Conservation (phyloP, 1,284 basidiomycete genomes). For the Trichosporon sp. region DNA sequence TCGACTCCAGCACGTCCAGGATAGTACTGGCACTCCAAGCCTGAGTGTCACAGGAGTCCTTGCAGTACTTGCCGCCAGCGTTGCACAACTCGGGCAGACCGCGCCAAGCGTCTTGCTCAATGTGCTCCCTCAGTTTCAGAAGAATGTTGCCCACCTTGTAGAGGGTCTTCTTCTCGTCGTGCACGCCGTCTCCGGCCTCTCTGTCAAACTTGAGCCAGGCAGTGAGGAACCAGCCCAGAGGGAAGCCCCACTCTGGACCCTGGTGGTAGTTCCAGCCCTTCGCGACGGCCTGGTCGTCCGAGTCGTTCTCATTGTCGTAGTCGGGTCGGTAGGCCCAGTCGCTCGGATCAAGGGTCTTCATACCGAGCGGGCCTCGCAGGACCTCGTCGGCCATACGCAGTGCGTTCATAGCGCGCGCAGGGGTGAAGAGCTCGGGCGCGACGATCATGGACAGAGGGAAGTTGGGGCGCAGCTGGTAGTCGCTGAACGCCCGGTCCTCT, state of each 20-base stretch:
- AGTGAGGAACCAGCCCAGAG: conserved; percentile 88
- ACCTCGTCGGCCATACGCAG: conserved; percentile 70
- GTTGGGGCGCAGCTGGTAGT: conserved; percentile 91
- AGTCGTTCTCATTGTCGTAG: conserved; percentile 90
- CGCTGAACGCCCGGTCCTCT: conserved; percentile 80
- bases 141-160: conserved; percentile 73
- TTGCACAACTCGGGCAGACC: conserved; percentile 90
- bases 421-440: conserved; percentile 89
- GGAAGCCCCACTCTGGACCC: conserved; percentile 82
- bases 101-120: conserved; percentile 76
- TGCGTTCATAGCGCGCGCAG: conserved; percentile 69
- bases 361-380: conserved; percentile 77
- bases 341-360: conserved; percentile 83
- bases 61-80: conserved; percentile 67
- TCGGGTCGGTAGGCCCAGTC: conserved; percentile 81
- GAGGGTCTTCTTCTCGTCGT: conserved; percentile 68
- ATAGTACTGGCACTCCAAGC: conserved; percentile 88
- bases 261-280: conserved; percentile 77
- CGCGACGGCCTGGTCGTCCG: conserved; percentile 70
- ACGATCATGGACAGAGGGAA: conserved; percentile 96
- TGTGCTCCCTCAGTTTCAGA: conserved; percentile 64
- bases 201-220: conserved; percentile 84
- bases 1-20: conserved; percentile 75
- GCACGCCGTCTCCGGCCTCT: conserved; percentile 51
- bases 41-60: conserved; percentile 83